Base-by-base conservation (phyloP, 495 filamentous ascomycete genomes). In the Cetradonia linearis region DNA sequence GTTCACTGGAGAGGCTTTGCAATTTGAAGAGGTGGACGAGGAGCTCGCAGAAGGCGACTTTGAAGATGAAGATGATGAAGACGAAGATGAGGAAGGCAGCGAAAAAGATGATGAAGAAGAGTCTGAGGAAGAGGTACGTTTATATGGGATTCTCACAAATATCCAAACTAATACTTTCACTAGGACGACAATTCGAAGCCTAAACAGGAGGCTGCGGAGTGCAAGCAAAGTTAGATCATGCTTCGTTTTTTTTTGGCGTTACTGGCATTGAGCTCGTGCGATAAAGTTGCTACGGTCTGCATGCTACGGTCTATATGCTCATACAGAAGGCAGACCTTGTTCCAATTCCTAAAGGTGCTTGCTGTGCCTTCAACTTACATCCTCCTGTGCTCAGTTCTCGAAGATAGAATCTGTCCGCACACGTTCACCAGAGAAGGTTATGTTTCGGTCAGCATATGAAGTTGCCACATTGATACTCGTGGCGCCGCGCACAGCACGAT, bases 1-100 rank as follows among this genome's bases (percentile, higher is more conserved):
- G 94, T 99, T 97, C 75, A 99, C 94, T 47, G 94, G 94, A 44
- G 93, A 99, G 75, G 94, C 94, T 58, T 83, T 97, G 63, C 93
- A 95, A 66, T 99, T 89, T 62, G 94, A 99, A 79, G 92, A 95
- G 68, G 67, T 96, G 6, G 89, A 92, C 57, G 91, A 94, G 61
- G 88, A 95, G 38, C 76, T 86, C 63, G 91, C 94, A 59, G 83
- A 88, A 57, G 89, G 85, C 60, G 88, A 87, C 58, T 86, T 86
- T 57, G 87, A 91, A 55, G 89, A 90, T 46, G 90, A 95, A 34
- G 91, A 96, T 34, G 91, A 96, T 31, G 91, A 96, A 47, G 50
- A 54, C 50, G 93, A 96, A 31, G 88, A 95, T 16, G 90, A 96
- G 58, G 90, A 94, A 30, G 76, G 86, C 37, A 84, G 83, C 46